phyloP scores from a whole-genome alignment of 352 stramenopile species.

The Hyaloperonospora arabidopsidis region DNA sequence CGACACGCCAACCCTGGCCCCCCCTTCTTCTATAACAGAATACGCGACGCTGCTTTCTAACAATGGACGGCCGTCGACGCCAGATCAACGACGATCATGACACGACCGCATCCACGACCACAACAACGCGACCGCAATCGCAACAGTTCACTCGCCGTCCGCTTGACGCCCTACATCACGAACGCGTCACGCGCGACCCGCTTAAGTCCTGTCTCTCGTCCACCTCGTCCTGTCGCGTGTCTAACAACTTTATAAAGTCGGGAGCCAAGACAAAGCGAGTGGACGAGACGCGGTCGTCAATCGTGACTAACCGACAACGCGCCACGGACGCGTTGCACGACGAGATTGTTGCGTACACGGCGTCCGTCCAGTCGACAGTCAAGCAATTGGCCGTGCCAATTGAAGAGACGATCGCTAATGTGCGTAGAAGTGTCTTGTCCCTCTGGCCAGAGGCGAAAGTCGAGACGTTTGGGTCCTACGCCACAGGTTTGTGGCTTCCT shows the following conservation, averaged over 20 bases:
- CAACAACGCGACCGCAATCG: too few species aligned
- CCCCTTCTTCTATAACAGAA: too few species aligned
- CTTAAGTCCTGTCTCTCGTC: not conserved
- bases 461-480: conserved; percentile 81
- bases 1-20: too few species aligned
- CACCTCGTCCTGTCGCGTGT: conserved; percentile 8
- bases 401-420: conserved; percentile 76
- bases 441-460: conserved; percentile 71
- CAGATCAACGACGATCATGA: too few species aligned
- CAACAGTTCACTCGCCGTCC: too few species aligned
- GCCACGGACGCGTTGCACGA: conserved; percentile 54
- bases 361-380: conserved; percentile 63
- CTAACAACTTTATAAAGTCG: conserved; percentile 34
- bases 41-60: too few species aligned
- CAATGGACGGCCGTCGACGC: too few species aligned
- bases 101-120: too few species aligned
- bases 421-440: conserved; percentile 51
- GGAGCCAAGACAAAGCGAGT: conserved; percentile 21
- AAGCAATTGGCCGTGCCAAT: conserved; percentile 74
- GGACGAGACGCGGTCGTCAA: conserved; percentile 4
- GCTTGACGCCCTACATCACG: too few species aligned
- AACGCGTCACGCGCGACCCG: too few species aligned
- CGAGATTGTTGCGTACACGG: conserved; percentile 74
- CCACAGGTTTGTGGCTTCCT: conserved; percentile 80
- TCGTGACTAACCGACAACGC: conserved; percentile 10